Evolutionary conservation across 441 rosid genomes (phyloP), one percentile per base, ranked within the genome.

Genomic region (Pelargonium citronellum): DNA sequence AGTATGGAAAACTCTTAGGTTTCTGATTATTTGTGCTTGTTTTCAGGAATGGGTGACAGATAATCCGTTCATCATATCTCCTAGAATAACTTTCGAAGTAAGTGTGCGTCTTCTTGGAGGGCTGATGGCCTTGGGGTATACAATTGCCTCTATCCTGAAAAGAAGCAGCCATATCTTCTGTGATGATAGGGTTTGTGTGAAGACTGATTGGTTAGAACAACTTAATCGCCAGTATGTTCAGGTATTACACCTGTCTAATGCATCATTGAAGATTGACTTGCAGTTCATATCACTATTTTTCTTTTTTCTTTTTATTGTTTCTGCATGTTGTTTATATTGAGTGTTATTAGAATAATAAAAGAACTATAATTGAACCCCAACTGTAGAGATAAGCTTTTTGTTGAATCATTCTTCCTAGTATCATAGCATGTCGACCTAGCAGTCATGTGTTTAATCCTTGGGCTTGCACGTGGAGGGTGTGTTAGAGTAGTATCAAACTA

Each of bases 11-110:
- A 67, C 37, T 63, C 74, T 64, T 19, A 61, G 8, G 73, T 55
- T 78, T 77, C 53, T 78, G 55, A 74, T 47, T 65, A 71, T 27
- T 73, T 22, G 67, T 69, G 69, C 46, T 67, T 80, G 64, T 66
- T 86, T 68, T 83, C 91, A 95, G 97, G 99, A 92, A 75, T 95
- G 98, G 98, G 97, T 92, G 75, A 92, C 95, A 55, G 99, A 95
- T 79, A 84, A 82, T 87, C 97, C 96, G n/a, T 95, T 95, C 82
- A 87, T 95, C 68, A 95, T 95, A 77, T 95, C 99, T 67, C 99
- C 99, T 7, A 87, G 99, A 79, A 95, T 95, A 83, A 92, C 96
- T 68, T 92, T 95, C 73, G 96, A 91, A 85, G 99, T 95, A 68
- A 91, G 95, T 5, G 99, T 88, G 61, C 97, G 97, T 20, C 94